phyloP scores from a whole-genome alignment of 2,329 filamentous ascomycete genomes.

The Ceratocystis colombiana region DNA sequence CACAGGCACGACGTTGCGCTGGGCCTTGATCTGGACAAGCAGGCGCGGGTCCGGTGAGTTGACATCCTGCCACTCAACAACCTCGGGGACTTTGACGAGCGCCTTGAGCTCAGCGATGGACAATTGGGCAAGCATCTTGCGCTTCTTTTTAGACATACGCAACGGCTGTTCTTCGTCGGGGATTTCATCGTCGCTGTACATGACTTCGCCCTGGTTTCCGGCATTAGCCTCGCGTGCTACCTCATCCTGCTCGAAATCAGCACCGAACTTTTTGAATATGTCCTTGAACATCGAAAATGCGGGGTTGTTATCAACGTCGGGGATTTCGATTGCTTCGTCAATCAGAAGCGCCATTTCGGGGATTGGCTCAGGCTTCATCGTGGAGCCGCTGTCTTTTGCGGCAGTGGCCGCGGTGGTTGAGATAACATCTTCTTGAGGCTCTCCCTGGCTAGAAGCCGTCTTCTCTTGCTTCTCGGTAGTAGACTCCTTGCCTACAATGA shows the following conservation, averaged over 20 bases:
- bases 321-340: constrained; percentile 33
- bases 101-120: constrained; percentile 94
- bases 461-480: background rate
- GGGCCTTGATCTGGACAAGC: constrained; percentile 87
- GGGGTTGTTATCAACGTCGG: constrained; percentile 52
- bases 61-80: constrained; percentile 95
- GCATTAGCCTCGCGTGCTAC: constrained; percentile 54
- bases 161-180: constrained; percentile 65
- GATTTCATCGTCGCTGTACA: constrained; percentile 74
- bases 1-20: constrained; percentile 90
- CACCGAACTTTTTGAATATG: constrained; percentile 71
- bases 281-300: constrained; percentile 74
- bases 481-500: background rate
- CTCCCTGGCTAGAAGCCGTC: background rate
- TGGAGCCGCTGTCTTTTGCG: background rate
- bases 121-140: constrained; percentile 81
- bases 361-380: constrained; percentile 19
- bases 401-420: background rate
- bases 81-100: constrained; percentile 77
- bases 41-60: constrained; percentile 81
- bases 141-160: constrained; percentile 78
- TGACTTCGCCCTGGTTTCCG: constrained; percentile 73
- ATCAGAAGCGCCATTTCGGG: constrained; percentile 17
- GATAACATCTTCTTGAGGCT: constrained; percentile 21
- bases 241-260: constrained; percentile 51